Evolutionary conservation across 1,284 basidiomycete species (phyloP), one percentile per base, ranked within the genome.

Genomic region (Pseudozyma pruni): DNA sequence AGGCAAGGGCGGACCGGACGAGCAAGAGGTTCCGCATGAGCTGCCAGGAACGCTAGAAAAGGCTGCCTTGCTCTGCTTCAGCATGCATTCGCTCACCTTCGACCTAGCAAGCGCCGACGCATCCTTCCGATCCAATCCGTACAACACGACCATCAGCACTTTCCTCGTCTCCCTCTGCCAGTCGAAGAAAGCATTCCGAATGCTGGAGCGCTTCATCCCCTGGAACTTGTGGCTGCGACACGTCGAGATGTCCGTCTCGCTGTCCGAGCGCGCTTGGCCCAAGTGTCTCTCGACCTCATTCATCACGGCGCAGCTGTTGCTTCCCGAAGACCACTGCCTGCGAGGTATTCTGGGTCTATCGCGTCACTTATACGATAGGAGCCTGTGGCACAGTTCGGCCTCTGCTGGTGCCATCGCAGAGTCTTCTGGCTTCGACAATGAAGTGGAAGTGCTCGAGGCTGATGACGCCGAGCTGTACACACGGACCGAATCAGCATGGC

Each of bases 271-370:
- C 19, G 20, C 16, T 27, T 61, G 68, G 62, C 62, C 69, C n/a
- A 66, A 53, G 31, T 34, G 42, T n/a, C 54, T 67, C 9, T 38
- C 54, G 4, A 39, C 23, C 16, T 44, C 64, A 14, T 83, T 84
- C 45, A 79, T 86, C 8, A 81, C 83, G 14, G 75, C 87, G 8
- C 89, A 87, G 52, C 85, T 87, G 13, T 91, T 93, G 0, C 85
- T 98, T 3, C 88, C 91, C 0, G 96, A 98, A 82, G 96, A 98
- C 81, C 97, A 94, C 93, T 92, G 91, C 74, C 83, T 98, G 62
- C 87, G 94, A 29, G 96, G 96, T 4, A 91, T 94, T 88, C 91
- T 61, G 5, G 68, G 68, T 9, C 37, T 71, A 8, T 61, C 61
- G 13, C 61, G 61, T 8, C 68, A 71, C 14, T 44, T 64, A 8